Conservation (phyloP, 768 basidiomycete species). For the Podaxis rugospora region DNA sequence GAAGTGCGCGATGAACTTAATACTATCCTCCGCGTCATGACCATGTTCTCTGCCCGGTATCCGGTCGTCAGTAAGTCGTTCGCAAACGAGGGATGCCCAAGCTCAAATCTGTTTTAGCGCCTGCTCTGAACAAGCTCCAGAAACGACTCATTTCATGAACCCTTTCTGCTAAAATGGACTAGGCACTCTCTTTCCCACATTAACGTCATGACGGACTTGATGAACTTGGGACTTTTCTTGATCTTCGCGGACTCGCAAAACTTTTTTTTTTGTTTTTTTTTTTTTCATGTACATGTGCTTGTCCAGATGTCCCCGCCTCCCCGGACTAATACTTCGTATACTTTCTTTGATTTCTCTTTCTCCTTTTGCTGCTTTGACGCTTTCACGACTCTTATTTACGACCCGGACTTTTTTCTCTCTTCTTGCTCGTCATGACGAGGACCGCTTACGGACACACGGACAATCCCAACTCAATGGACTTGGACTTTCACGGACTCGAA, state of each 20-base stretch:
- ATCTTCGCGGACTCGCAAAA: constrained; percentile 9
- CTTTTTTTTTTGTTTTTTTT: background rate
- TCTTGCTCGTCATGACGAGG: constrained; percentile 4
- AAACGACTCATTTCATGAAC: constrained; percentile 31
- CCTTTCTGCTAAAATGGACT: constrained; percentile 16
- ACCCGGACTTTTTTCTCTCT: background rate
- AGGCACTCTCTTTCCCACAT: background rate
- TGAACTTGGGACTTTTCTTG: background rate
- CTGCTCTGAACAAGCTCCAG: constrained; percentile 36
- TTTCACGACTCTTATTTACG: constrained; percentile 7
- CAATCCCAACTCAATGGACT: constrained; percentile 1
- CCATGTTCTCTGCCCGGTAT: constrained; percentile 51
- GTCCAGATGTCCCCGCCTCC: background rate
- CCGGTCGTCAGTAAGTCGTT: constrained; percentile 46
- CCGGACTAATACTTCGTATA: background rate
- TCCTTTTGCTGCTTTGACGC: background rate
- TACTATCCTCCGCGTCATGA: constrained; percentile 61
- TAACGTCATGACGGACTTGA: constrained; percentile 16
- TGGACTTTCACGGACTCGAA: constrained; percentile 8
- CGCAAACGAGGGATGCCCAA: background rate
- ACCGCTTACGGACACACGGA: background rate
- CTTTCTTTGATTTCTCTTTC: constrained; percentile 8
- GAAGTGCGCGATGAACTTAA: constrained; percentile 62
- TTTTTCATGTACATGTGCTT: background rate
- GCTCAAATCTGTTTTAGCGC: constrained; percentile 21